Evolutionary conservation across 768 basidiomycete species (phyloP).

Genomic region (Lactifluus pinguis): DNA sequence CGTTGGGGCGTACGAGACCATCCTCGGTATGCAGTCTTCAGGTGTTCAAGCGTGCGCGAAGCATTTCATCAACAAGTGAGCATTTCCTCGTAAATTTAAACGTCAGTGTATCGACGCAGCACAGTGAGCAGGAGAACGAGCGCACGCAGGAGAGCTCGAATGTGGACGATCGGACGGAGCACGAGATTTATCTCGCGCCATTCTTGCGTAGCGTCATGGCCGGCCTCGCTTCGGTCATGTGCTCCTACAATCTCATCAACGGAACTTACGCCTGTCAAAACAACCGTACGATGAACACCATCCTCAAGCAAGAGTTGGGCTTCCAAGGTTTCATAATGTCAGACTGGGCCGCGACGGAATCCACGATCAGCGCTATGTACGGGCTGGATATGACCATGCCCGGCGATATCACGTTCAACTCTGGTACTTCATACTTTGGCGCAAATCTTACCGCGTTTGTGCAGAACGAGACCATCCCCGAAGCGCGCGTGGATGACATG

Average conservation of each 20-base stretch:
- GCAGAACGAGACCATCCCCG: slow-evolving; percentile 60
- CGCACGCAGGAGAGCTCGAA: slow-evolving; percentile 50
- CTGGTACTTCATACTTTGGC: slow-evolving; percentile 51
- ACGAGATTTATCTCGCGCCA: slow-evolving; percentile 65
- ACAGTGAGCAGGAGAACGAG: slow-evolving; percentile 60
- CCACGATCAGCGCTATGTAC: slow-evolving; percentile 48
- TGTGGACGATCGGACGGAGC: slow-evolving; percentile 72
- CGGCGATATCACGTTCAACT: slow-evolving; percentile 40
- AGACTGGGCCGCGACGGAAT: slow-evolving; percentile 61
- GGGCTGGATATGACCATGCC: slow-evolving; percentile 66
- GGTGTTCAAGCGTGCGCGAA: slow-evolving; percentile 87
- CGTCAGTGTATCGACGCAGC: no score
- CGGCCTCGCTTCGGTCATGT: slow-evolving; percentile 67
- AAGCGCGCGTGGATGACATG: slow-evolving; percentile 67
- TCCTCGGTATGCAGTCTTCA: slow-evolving; percentile 66
- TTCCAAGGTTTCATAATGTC: slow-evolving; percentile 76
- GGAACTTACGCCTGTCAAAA: slow-evolving; percentile 72
- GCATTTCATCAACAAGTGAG: slow-evolving; percentile 70
- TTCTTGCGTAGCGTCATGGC: slow-evolving; percentile 67
- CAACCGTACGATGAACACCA: slow-evolving; percentile 56
- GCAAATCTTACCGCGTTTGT: slow-evolving; percentile 59
- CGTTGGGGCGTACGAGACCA: slow-evolving; percentile 69
- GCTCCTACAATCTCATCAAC: slow-evolving; percentile 65
- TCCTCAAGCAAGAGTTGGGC: slow-evolving; percentile 67
- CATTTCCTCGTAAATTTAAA: background rate